A percentile compares a stretch with the other conserved stretches of the same genome.
phyloP scores from a whole-genome alignment of 257 asterid genomes.

The Salvia rosmarinus region DNA sequence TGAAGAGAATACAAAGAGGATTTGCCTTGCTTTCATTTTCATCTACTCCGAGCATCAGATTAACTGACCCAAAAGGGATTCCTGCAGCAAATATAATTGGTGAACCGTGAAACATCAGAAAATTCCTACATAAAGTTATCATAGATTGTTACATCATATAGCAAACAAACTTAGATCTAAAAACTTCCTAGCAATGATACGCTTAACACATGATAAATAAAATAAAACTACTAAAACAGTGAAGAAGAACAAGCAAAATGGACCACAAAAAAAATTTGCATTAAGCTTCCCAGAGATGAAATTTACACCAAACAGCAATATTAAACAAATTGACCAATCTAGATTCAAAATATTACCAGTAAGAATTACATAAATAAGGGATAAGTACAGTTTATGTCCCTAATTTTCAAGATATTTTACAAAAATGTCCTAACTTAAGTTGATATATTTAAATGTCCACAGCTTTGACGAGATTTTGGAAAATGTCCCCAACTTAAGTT shows the following conservation, averaged over 20 bases:
- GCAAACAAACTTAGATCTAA: constrained; percentile 3
- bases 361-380: background rate
- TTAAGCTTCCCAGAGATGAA: background rate
- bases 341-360: background rate
- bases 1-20: constrained; percentile 66
- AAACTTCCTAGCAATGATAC: background rate
- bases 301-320: background rate
- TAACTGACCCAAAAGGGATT: constrained; percentile 97
- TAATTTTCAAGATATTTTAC: too few species aligned
- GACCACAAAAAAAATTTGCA: background rate
- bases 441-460: too few species aligned
- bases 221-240: background rate
- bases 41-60: constrained; percentile 92
- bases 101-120: constrained; percentile 33
- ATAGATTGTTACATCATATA: background rate
- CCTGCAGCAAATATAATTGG: constrained; percentile 59
- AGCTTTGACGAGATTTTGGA: too few species aligned
- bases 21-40: constrained; percentile 99
- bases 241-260: background rate
- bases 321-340: background rate
- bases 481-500: too few species aligned
- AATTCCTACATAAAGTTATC: background rate
- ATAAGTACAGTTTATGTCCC: too few species aligned
- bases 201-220: background rate
- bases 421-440: too few species aligned